phyloP scores from a whole-genome alignment of 495 filamentous ascomycete species.

The Neurospora sp. region DNA sequence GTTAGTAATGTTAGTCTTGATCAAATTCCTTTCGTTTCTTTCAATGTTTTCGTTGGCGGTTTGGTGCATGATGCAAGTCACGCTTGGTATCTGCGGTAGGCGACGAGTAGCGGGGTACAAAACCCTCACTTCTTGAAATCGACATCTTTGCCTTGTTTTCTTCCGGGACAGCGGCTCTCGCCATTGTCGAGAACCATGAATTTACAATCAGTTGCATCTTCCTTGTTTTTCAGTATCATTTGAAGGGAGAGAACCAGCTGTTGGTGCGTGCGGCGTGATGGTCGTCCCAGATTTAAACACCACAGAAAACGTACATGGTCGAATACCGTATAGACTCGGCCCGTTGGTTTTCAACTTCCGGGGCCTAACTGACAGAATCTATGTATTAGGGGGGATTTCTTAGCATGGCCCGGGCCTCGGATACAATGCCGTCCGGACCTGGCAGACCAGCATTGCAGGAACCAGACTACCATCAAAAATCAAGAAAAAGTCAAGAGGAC shows the following conservation, averaged over 20 bases:
- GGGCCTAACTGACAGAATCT: too few species aligned
- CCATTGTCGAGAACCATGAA: too few species aligned
- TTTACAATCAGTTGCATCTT: neutral
- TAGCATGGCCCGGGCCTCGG: neutral
- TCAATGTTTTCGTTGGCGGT: neutral
- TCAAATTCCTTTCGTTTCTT: neutral
- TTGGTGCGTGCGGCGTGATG: neutral
- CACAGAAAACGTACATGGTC: too few species aligned
- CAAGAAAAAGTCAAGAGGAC: neutral
- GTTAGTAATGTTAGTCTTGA: neutral
- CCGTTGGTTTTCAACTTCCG: too few species aligned
- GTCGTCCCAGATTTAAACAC: neutral
- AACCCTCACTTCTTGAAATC: neutral
- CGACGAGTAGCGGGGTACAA: neutral
- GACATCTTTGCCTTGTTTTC: neutral
- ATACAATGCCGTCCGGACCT: neutral
- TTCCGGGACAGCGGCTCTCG: neutral
- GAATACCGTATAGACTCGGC: too few species aligned
- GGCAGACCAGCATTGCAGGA: neutral
- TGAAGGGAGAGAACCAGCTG: neutral
- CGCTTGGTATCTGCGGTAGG: neutral
- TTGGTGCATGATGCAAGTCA: neutral
- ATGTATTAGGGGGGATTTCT: neutral
- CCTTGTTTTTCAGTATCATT: neutral
- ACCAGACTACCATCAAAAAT: neutral